Base-by-base conservation (phyloP, 208 protist genomes). In the Wallacemonas sp. region DNA sequence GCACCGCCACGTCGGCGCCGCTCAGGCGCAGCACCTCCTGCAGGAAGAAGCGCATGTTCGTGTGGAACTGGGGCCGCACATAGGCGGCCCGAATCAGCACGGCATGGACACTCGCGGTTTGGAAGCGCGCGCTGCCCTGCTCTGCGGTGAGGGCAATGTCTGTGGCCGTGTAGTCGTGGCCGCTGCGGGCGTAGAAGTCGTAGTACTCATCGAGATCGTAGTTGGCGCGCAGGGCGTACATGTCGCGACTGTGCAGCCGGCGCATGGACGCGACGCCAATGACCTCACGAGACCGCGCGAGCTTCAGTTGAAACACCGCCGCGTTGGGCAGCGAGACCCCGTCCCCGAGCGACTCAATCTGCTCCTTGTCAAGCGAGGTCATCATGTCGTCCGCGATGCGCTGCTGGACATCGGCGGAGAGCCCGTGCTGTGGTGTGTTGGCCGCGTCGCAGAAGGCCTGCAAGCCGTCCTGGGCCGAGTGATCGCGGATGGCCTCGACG, bases 141-240 rank as follows among this genome's bases (percentile, higher is more conserved):
- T 66, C 50, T 0, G 78, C 39, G 12, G 70, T 75, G 11, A 84
- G 70, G 16, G 46, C 31, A 54, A 95, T 84, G 71, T 94, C 78
- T 1, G 89, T 94, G 11, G 72, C 76, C 0, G 42, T 12, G 73
- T 95, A 95, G 83, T 94, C 65, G 41, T 76, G 63, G 23, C 80
- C 76, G 16, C 36, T 70, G 11, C 70, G 55, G 2, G 86, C 66
- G 67, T 93, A 86, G 76, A 93, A 93, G 61, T 84, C 71, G 28
- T 94, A 72, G 66, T 87, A 87, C 54, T 64, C 75, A 69, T 97
- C 91, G n/a, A 97, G 26, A 64, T 93, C 84, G 67, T 94, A 97
- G 77, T 95, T 94, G 52, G 76, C 72, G 28, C 89, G 84, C 7
- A 97, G 70, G n/a, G 79, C 81, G 65, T 97, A 93, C 82, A 94